Base-by-base conservation (phyloP, 257 asterid species). In the Paulownia fortunei region DNA sequence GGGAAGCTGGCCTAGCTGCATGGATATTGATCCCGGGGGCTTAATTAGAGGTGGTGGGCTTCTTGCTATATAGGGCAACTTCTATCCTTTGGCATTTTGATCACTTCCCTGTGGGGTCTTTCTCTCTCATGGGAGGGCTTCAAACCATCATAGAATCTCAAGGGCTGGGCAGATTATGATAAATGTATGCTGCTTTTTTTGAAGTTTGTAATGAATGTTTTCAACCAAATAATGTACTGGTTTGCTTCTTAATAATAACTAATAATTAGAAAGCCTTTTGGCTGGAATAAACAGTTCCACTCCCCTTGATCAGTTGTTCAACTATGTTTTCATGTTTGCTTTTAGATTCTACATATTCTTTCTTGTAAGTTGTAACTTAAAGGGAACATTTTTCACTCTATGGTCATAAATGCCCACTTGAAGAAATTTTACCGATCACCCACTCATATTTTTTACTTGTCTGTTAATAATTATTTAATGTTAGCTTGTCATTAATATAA, bases 11-110 rank as follows among this genome's bases (percentile, higher is more conserved):
- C 47, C 3, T 8, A 66, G 80, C 69, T 68, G 84, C 82, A 86
- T 80, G 80, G 79, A 72, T 36, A 81, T 24, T 46, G 82, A 26
- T 70, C 39, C 12, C 69, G 32, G 77, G 23, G 59, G 76, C 79
- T 76, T 63, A 62, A 76, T 56, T 76, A 19, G 24, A 68, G 82
- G 84, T 78, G 89, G 79, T 46, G 81, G 78, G 80, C 76, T 73
- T 58, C 19, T 76, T 69, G 46, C 74, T 63, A 63, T 30, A 70
- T 77, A 89, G 97, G 97, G 96, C 97, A 92, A 92, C 96, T 90
- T 89, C 88, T 74, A 90, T 92, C 94, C 97, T 92, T 92, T 90
- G 97, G 94, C 97, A 92, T 86, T 75, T 80, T 86, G n/a, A n/a
- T 65, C 59, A 39, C 12, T 36, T 69, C 59, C 44, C 74, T n/a